These are phyloP conservation scores for Lolium perenne DNA, from an alignment of 176 grass and related monocot genomes.

Conservation along the genomic window DNA sequence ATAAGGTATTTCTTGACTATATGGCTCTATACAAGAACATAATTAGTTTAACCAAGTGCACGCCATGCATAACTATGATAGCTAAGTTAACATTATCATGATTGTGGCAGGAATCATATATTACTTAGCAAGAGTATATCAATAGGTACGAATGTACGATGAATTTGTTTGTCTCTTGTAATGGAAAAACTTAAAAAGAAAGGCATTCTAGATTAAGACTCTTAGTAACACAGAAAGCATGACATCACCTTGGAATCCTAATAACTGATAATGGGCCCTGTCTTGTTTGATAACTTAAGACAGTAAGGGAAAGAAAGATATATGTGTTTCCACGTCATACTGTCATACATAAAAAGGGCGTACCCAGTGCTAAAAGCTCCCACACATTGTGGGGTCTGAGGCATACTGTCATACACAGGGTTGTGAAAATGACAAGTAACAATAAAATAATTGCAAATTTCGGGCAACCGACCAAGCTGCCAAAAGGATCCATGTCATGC, in stretches of 20 bases:
- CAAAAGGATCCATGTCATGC: neutral
- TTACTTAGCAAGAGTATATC: neutral
- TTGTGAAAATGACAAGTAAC: conserved; percentile 25
- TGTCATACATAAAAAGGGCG: neutral
- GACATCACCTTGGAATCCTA: neutral
- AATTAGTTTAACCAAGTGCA: neutral
- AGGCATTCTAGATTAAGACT: conserved; percentile 5
- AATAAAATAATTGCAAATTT: conserved; percentile 22
- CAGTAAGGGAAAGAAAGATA: neutral
- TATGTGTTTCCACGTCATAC: neutral
- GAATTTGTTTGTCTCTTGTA: neutral
- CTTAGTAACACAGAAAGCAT: neutral
- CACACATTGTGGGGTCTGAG: no score
- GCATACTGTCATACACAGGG: neutral
- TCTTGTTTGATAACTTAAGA: neutral
- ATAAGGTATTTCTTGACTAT: neutral
- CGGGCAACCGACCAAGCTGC: neutral
- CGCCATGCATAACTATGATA: neutral
- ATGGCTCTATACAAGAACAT: neutral
- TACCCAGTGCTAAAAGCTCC: no score
- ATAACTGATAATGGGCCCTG: neutral
- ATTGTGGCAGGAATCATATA: neutral
- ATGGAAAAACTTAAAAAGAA: neutral
- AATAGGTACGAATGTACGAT: neutral
- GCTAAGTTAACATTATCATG: neutral